Evolutionary conservation across 1,284 basidiomycete species (phyloP), one percentile per base, ranked within the genome.

Genomic region (Gymnopus androsaceus): DNA sequence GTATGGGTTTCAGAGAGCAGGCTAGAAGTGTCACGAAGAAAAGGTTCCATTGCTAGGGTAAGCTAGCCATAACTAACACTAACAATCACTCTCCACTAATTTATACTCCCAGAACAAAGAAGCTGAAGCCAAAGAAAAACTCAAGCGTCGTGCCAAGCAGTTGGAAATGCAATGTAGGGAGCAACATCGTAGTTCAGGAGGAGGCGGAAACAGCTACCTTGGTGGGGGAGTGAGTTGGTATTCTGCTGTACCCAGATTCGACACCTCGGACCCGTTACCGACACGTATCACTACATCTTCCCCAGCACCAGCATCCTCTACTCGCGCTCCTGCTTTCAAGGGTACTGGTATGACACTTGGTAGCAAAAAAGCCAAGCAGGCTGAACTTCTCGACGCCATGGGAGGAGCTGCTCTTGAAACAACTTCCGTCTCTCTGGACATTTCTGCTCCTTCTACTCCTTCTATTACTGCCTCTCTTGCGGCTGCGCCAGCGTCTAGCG

Each of bases 1-100:
- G 88, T 64, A 71, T 98, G 63, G 97, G 97, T 1, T 98, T 96
- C 75, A 81, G 95, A 67, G 97, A 99, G 74, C 90, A 92, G 60
- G 91, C 98, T 51, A 94, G 89, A 97, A 99, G 77, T 94, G 90
- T 73, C 97, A 99, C 74, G 97, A 99, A 72, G 97, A 99, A 77
- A 98, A 98, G 79, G 98, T 99, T 61, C 95, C 71, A 99, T 99
- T 65, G 92, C 95, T 19, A 81, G 91, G 70, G 92, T 94, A 67
- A 58, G 87, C 19, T 15, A n/a, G n/a, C n/a, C n/a, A n/a, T n/a
- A n/a, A n/a, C n/a, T n/a, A n/a, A n/a, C n/a, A n/a, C n/a, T n/a
- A n/a, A n/a, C n/a, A n/a, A n/a, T n/a, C n/a, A n/a, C n/a, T n/a
- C n/a, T n/a, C n/a, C n/a, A 9, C 48, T 50, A 41, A 33, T 48